Conservation (phyloP, 1,139 yeast species). For the Hemisphaericaspora subhashii region DNA sequence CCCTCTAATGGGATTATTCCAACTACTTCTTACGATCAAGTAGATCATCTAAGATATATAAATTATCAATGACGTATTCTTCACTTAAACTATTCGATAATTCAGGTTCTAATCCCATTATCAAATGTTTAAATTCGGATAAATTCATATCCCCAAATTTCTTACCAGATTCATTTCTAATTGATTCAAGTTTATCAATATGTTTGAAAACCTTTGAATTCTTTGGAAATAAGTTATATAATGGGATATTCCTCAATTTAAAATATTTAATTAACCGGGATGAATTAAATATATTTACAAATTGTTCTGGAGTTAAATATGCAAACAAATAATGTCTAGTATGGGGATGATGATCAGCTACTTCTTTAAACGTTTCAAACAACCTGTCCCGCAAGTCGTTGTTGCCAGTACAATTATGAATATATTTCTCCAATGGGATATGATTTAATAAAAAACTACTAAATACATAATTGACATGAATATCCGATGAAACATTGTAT, state of each 20-base stretch:
- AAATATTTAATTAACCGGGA: constrained; percentile 1
- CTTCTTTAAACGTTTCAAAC: background rate
- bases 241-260: background rate
- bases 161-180: background rate
- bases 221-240: background rate
- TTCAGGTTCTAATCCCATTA: background rate
- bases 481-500: constrained; percentile 2
- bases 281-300: constrained; percentile 1
- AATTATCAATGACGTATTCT: background rate
- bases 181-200: background rate
- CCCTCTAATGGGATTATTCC: too few species aligned
- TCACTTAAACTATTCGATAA: background rate
- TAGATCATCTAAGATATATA: background rate
- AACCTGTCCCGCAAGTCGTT: background rate
- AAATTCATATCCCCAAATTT: background rate
- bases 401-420: background rate
- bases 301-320: background rate
- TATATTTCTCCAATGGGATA: constrained; percentile 4
- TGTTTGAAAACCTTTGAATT: background rate
- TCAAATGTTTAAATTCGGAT: background rate
- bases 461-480: constrained; percentile 2
- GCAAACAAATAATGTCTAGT: constrained; percentile 2
- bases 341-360: constrained; percentile 1
- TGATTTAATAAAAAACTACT: constrained; percentile 1
- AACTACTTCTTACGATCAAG: background rate